Conservation (phyloP, 495 filamentous ascomycete genomes). For the Monascus purpureus region DNA sequence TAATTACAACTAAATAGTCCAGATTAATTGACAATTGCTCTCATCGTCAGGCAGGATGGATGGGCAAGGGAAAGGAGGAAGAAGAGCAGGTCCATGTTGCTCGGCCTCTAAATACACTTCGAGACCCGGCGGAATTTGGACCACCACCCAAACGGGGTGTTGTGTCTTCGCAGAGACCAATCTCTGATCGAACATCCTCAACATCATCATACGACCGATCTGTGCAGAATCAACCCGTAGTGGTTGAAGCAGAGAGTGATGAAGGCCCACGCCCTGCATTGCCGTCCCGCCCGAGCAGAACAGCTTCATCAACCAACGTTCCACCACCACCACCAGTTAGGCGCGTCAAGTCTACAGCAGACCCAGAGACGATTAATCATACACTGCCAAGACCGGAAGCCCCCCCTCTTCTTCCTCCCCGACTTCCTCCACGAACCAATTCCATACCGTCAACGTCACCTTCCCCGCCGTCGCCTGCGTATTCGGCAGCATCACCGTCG, state of each 20-base stretch:
- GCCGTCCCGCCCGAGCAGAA: slow-evolving; percentile 57
- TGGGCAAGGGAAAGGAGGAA: slow-evolving; percentile 33
- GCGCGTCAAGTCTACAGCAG: slow-evolving; percentile 34
- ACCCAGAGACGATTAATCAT: neutral
- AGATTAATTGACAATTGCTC: too few relatives aligned
- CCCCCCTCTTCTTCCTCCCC: slow-evolving; percentile 40
- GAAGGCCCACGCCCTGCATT: slow-evolving; percentile 41
- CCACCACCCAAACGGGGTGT: slow-evolving; percentile 57
- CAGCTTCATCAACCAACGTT: slow-evolving; percentile 50
- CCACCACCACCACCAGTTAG: slow-evolving; percentile 58
- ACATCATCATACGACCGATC: too few relatives aligned
- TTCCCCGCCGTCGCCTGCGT: slow-evolving; percentile 40
- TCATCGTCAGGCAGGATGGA: slow-evolving; percentile 36
- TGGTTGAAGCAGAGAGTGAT: slow-evolving; percentile 21
- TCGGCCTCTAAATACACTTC: slow-evolving; percentile 58
- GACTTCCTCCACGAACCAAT: slow-evolving; percentile 57
- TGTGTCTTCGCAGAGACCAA: slow-evolving; percentile 14
- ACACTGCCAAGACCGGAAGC: neutral
- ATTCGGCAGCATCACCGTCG: slow-evolving; percentile 21
- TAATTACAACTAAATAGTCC: too few relatives aligned
- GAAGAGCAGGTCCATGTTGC: slow-evolving; percentile 39
- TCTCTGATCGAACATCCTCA: too few relatives aligned
- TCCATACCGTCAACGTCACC: slow-evolving; percentile 24
- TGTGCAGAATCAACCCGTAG: slow-evolving; percentile 19
- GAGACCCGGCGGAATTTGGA: slow-evolving; percentile 72